phyloP scores from a whole-genome alignment of 2,329 filamentous ascomycete genomes.

The Fusarium sp. region DNA sequence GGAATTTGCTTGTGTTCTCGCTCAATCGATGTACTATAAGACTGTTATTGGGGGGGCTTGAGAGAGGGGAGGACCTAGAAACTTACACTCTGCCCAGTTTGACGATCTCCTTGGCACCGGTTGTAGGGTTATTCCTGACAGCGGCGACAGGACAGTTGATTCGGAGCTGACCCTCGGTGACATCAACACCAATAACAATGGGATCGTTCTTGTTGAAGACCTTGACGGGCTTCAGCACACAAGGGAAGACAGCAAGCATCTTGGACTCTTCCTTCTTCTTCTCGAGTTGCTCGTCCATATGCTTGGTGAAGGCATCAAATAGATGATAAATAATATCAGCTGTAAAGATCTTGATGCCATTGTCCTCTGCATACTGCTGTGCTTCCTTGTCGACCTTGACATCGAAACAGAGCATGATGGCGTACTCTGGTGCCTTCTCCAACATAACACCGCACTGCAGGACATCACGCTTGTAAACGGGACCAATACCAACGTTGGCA shows the following conservation, averaged over 20 bases:
- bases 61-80: neutral
- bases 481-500: constrained; percentile 95
- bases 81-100: constrained; percentile 92
- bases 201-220: constrained; percentile 99
- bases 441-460: constrained; percentile 96
- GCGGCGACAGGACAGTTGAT: constrained; percentile 91
- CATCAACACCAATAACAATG: constrained; percentile 95
- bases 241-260: constrained; percentile 95
- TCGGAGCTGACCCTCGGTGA: constrained; percentile 86
- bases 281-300: constrained; percentile 87
- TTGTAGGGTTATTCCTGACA: constrained; percentile 82
- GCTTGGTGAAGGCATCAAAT: constrained; percentile 95
- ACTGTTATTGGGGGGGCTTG: constrained; percentile 46
- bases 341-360: constrained; percentile 97
- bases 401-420: constrained; percentile 99
- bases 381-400: constrained; percentile 99
- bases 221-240: constrained; percentile 86
- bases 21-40: constrained; percentile 86
- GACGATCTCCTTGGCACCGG: constrained; percentile 84
- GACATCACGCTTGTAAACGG: constrained; percentile 97
- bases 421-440: constrained; percentile 92
- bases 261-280: constrained; percentile 97
- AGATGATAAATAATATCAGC: constrained; percentile 99
- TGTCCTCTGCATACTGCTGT: constrained; percentile 86
- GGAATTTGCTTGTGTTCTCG: constrained; percentile 95